Evolutionary conservation across 2,329 filamentous ascomycete genomes (phyloP).

Genomic region (Hymenoscyphus fraxineus): DNA sequence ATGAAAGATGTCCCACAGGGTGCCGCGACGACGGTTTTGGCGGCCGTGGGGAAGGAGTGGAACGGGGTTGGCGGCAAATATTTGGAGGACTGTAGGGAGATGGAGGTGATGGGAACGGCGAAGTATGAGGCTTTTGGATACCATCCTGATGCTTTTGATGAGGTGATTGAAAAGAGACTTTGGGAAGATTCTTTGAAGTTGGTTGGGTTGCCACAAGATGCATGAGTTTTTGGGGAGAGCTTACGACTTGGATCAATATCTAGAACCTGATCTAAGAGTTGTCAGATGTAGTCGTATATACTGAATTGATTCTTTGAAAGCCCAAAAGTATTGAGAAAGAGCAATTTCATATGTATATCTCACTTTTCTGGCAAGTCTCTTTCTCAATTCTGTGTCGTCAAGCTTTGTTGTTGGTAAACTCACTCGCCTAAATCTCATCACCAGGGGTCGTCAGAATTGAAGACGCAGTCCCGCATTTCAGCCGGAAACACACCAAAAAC

Average conservation of each 20-base stretch:
- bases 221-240: not conserved
- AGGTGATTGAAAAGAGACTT: not conserved
- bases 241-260: not conserved
- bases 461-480: no score
- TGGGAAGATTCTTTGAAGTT: slow-evolving; percentile 12
- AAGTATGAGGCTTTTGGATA: not conserved
- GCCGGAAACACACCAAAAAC: no score
- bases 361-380: no score
- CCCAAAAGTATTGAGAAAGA: no score
- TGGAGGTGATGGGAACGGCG: not conserved
- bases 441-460: no score
- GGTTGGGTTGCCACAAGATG: slow-evolving; percentile 4
- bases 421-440: no score
- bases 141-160: slow-evolving; percentile 9
- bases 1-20: slow-evolving; percentile 32
- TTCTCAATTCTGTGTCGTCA: no score
- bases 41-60: slow-evolving; percentile 30
- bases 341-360: no score
- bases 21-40: slow-evolving; percentile 42
- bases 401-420: no score
- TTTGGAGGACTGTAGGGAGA: slow-evolving; percentile 33
- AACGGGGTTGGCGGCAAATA: slow-evolving; percentile 46
- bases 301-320: no score
- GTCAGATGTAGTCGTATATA: no score
- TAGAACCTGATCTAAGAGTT: not conserved